Percentiles rank a stretch among this genome's conserved stretches.
Evolutionary conservation across 2,329 filamentous ascomycete genomes (phyloP).

Genomic region (Nothophoma quercina): DNA sequence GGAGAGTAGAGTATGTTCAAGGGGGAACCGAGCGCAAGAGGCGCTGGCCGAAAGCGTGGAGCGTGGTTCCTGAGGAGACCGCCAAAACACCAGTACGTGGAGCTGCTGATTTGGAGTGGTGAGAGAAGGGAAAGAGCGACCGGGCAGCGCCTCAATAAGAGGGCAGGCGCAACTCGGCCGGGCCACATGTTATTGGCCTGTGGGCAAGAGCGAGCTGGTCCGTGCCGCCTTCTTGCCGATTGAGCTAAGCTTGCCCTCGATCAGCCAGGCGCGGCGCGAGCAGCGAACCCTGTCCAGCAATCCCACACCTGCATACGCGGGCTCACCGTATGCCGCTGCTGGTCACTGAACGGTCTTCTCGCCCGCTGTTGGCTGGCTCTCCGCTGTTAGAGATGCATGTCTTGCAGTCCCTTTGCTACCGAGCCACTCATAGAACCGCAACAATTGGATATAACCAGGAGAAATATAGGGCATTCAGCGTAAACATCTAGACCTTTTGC

Average conservation of each 20-base stretch:
- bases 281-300: conserved; percentile 6
- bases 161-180: conserved; percentile 33
- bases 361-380: conserved; percentile 12
- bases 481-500: too few species aligned
- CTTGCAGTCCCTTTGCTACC: conserved; percentile 5
- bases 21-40: conserved; percentile 50
- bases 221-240: too few species aligned
- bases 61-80: conserved; percentile 42
- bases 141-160: conserved; percentile 29
- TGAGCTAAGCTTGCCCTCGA: conserved; percentile 3
- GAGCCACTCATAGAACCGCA: too few species aligned
- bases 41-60: conserved; percentile 53
- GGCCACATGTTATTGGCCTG: conserved; percentile 32
- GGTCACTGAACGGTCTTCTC: conserved; percentile 3
- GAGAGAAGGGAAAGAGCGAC: conserved; percentile 32
- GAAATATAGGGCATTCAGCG: too few species aligned
- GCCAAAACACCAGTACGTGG: conserved; percentile 46
- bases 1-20: conserved; percentile 36
- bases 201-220: neutral
- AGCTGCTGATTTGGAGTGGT: conserved; percentile 37
- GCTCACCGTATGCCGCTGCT: conserved; percentile 17
- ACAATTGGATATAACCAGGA: too few species aligned
- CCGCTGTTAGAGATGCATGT: conserved; percentile 3
- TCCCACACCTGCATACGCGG: conserved; percentile 9
- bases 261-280: conserved; percentile 18